These are phyloP conservation scores for Paraphaeosphaeria sporulosa DNA, from an alignment of 2,329 filamentous ascomycete genomes.

Conservation along the genomic window DNA sequence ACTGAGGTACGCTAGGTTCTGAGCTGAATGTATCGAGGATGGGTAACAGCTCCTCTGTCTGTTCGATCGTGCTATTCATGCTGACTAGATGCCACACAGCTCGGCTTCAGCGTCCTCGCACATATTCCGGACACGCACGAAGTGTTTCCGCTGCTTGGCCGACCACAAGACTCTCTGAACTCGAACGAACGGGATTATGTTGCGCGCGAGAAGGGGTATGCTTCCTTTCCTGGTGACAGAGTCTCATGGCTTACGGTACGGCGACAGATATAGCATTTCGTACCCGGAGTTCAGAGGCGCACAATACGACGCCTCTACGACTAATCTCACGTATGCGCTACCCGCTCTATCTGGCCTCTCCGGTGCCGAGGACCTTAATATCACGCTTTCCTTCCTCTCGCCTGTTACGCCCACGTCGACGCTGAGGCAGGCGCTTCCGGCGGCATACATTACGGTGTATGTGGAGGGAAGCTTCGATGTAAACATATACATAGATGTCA, in stretches of 20 bases:
- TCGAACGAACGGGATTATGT: slow-evolving; percentile 50
- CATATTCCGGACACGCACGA: slow-evolving; percentile 65
- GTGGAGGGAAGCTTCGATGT: slow-evolving; percentile 69
- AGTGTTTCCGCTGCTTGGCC: slow-evolving; percentile 70
- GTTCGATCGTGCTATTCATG: not conserved
- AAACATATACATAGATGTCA: slow-evolving; percentile 57
- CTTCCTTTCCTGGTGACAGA: not conserved
- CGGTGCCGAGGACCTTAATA: slow-evolving; percentile 55
- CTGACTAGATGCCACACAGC: slow-evolving; percentile 42
- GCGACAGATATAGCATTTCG: slow-evolving; percentile 61
- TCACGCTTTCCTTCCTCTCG: slow-evolving; percentile 73
- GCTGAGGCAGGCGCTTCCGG: slow-evolving; percentile 81
- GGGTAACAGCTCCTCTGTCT: not conserved
- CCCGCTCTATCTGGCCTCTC: slow-evolving; percentile 51
- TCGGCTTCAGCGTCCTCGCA: slow-evolving; percentile 70
- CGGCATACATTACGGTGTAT: slow-evolving; percentile 76
- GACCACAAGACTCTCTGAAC: slow-evolving; percentile 69
- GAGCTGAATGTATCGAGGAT: not conserved
- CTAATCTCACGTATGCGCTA: slow-evolving; percentile 71
- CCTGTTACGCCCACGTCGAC: slow-evolving; percentile 84
- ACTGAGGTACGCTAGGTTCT: slow-evolving; percentile 57
- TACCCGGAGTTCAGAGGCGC: slow-evolving; percentile 67
- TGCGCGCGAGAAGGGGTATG: slow-evolving; percentile 46
- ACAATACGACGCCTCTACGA: slow-evolving; percentile 73
- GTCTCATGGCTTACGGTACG: no score